Conservation (phyloP, 371 early-diverging fungal genomes). For the Cokeromyces recurvatus region DNA sequence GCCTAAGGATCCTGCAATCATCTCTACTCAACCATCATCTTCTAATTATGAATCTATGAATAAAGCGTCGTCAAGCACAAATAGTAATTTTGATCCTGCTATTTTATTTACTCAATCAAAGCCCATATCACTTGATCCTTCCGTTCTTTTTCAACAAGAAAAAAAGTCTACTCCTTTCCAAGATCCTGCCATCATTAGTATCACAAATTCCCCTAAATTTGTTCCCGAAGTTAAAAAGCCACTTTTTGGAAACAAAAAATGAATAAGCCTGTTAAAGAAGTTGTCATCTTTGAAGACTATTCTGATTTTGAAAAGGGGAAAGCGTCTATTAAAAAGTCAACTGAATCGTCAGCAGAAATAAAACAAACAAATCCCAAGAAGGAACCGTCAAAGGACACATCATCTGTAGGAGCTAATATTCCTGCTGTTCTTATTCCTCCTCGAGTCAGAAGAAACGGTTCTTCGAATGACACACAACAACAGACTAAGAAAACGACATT, state of each 20-base stretch:
- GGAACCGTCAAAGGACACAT: neutral
- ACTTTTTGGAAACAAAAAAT: slow-evolving; percentile 6
- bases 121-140: neutral
- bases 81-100: slow-evolving; percentile 1
- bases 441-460: slow-evolving; percentile 14
- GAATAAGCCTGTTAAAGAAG: slow-evolving; percentile 2
- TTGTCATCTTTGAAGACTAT: slow-evolving; percentile 15
- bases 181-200: slow-evolving; percentile 28
- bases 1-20: slow-evolving; percentile 7
- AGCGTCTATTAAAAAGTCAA: neutral
- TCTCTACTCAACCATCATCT: neutral
- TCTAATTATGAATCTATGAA: no score
- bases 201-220: neutral
- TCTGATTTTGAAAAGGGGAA: slow-evolving; percentile 12
- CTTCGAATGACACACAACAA: neutral
- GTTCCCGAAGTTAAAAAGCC: slow-evolving; percentile 2
- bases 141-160: neutral
- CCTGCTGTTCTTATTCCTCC: slow-evolving; percentile 30
- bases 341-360: no score
- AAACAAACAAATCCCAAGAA: neutral
- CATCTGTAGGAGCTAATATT: neutral
- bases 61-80: neutral
- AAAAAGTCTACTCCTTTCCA: slow-evolving; percentile 2
- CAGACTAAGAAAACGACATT: neutral
- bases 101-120: neutral